A percentile compares a stretch with the other conserved stretches of the same genome.
Evolutionary conservation across 2,329 filamentous ascomycete species (phyloP).

Genomic region (Aureobasidium sp.): DNA sequence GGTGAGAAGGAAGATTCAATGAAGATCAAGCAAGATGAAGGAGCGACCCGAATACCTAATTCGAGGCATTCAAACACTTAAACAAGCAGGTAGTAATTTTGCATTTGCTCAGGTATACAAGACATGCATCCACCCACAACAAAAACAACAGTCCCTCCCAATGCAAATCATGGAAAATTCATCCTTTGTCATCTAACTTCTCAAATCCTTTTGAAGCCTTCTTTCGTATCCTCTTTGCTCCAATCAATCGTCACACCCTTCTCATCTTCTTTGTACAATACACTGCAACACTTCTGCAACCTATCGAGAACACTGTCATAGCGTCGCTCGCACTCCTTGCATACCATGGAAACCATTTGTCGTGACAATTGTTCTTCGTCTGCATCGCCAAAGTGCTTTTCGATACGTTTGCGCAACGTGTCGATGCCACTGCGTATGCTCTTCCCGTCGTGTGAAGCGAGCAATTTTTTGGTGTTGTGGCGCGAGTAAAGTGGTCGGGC

Average conservation of each 20-base stretch:
- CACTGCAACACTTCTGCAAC: constrained; percentile 33
- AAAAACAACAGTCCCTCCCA: not conserved
- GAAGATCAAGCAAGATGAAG: too few species aligned
- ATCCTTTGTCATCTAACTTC: not conserved
- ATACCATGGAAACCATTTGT: constrained; percentile 52
- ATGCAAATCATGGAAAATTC: not conserved
- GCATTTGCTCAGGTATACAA: not conserved
- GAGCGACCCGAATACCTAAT: too few species aligned
- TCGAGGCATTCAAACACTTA: not conserved
- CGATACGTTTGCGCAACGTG: constrained; percentile 78
- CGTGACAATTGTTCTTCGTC: constrained; percentile 60
- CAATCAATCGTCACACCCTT: constrained; percentile 38
- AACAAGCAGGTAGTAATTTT: not conserved
- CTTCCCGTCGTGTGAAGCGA: constrained; percentile 71
- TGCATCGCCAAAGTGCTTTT: constrained; percentile 93
- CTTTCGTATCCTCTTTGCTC: constrained; percentile 28
- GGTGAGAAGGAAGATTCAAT: too few species aligned
- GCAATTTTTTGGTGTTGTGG: constrained; percentile 75
- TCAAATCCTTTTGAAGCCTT: constrained; percentile 25
- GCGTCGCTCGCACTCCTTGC: constrained; percentile 51
- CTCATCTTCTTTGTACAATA: constrained; percentile 36
- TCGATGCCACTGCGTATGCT: constrained; percentile 89
- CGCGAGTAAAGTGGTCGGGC: constrained; percentile 77
- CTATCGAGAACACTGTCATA: constrained; percentile 51
- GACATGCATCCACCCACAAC: not conserved